These are phyloP conservation scores for Hansenula lynferdii DNA, from an alignment of 1,139 yeast species.

Conservation along the genomic window DNA sequence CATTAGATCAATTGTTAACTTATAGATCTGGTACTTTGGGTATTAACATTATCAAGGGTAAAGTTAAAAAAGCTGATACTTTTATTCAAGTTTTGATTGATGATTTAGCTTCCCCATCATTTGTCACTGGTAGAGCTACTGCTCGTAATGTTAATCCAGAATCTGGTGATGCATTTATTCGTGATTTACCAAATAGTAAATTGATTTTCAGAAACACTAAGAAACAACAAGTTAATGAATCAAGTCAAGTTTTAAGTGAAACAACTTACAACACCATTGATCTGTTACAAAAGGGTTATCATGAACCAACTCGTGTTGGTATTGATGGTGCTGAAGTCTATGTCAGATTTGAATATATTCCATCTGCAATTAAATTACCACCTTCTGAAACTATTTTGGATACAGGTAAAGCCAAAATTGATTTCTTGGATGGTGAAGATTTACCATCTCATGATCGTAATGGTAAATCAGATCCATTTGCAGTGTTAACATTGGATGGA, in stretches of 20 bases:
- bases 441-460: constrained; percentile 58
- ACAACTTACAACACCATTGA: constrained; percentile 46
- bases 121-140: constrained; percentile 40
- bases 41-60: constrained; percentile 47
- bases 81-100: constrained; percentile 59
- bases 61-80: constrained; percentile 41
- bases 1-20: constrained; percentile 47
- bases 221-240: constrained; percentile 40
- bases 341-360: constrained; percentile 55
- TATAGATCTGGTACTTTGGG: constrained; percentile 60
- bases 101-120: constrained; percentile 57
- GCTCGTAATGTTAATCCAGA: constrained; percentile 28
- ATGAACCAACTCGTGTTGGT: constrained; percentile 40
- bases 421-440: constrained; percentile 48
- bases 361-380: constrained; percentile 49
- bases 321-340: constrained; percentile 40
- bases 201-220: constrained; percentile 52
- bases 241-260: constrained; percentile 47
- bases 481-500: constrained; percentile 48
- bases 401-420: constrained; percentile 57
- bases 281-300: constrained; percentile 43
- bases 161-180: constrained; percentile 54
- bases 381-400: constrained; percentile 60
- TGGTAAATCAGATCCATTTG: constrained; percentile 74
- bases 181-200: constrained; percentile 63